Percentiles rank a stretch among this genome's conserved stretches.
phyloP scores from a whole-genome alignment of 306 rosid species.

The Castanopsis chinensis region DNA sequence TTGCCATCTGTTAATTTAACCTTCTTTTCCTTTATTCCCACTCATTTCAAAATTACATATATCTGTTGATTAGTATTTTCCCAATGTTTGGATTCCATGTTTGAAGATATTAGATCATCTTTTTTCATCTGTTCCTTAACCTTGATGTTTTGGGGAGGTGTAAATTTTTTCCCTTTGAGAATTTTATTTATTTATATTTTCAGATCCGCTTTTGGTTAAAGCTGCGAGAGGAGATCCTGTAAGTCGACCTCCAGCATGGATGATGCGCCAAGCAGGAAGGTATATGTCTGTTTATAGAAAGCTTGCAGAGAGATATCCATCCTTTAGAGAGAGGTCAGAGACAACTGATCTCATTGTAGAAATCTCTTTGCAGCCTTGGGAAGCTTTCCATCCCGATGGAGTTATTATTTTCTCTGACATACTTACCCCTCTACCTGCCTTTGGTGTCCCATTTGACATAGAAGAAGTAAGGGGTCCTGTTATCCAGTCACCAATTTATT shows the following conservation, averaged over 20 bases:
- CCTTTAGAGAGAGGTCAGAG: constrained; percentile 97
- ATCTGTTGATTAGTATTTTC: neutral
- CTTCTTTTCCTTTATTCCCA: no score
- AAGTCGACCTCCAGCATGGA: constrained; percentile 98
- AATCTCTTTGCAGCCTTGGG: constrained; percentile 99
- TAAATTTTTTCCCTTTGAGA: neutral
- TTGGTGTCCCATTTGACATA: constrained; percentile 88
- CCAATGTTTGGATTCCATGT: neutral
- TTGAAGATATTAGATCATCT: neutral
- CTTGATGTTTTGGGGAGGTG: neutral
- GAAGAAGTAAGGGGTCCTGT: constrained; percentile 92
- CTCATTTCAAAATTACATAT: no score
- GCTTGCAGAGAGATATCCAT: constrained; percentile 94
- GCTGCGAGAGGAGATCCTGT: constrained; percentile 94
- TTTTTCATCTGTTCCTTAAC: neutral
- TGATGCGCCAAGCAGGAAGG: constrained; percentile 99
- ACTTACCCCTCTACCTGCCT: constrained; percentile 92
- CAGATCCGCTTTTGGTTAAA: constrained; percentile 92
- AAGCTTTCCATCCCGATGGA: constrained; percentile 95
- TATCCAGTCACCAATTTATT: constrained; percentile 77
- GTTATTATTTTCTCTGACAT: constrained; percentile 96
- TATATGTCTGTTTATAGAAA: constrained; percentile 93
- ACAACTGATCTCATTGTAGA: constrained; percentile 97
- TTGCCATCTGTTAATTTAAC: no score
- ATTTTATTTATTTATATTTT: constrained; percentile 9